These are phyloP conservation scores for Aquilaria yunnanensis DNA, from an alignment of 345 rosid genomes.

Conservation along the genomic window DNA sequence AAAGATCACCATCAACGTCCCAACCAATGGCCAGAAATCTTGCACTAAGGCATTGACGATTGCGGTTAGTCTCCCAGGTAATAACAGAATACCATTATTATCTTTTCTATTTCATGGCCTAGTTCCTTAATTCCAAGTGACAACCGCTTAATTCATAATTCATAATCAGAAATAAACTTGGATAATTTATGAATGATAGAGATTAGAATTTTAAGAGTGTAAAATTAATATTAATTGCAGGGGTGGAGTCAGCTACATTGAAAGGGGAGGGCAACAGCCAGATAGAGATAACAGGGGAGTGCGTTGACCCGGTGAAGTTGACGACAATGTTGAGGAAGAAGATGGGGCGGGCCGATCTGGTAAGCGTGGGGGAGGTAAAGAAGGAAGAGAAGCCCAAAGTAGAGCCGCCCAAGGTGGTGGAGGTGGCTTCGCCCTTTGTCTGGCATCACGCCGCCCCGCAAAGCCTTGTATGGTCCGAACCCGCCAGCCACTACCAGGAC, in stretches of 20 bases:
- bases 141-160: not conserved
- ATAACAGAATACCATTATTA: not conserved
- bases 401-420: not conserved
- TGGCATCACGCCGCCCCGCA: not conserved
- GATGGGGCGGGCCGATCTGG: constrained; percentile 34
- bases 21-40: constrained; percentile 8
- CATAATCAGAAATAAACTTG: not conserved
- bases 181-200: too few species aligned
- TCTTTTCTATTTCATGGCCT: not conserved
- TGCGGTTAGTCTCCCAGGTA: constrained; percentile 18
- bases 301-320: constrained; percentile 27
- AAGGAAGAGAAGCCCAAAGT: constrained; percentile 4
- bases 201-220: too few species aligned
- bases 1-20: constrained; percentile 27
- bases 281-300: constrained; percentile 45
- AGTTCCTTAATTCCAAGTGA: too few species aligned
- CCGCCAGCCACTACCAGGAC: not conserved
- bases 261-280: constrained; percentile 41
- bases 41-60: constrained; percentile 22
- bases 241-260: constrained; percentile 34
- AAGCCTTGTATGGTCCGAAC: not conserved
- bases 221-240: not conserved
- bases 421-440: not conserved
- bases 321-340: constrained; percentile 26
- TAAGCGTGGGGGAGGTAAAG: constrained; percentile 17